Conservation (phyloP, 192 early-diverging fungal species). For the Mortierella claussenii region DNA sequence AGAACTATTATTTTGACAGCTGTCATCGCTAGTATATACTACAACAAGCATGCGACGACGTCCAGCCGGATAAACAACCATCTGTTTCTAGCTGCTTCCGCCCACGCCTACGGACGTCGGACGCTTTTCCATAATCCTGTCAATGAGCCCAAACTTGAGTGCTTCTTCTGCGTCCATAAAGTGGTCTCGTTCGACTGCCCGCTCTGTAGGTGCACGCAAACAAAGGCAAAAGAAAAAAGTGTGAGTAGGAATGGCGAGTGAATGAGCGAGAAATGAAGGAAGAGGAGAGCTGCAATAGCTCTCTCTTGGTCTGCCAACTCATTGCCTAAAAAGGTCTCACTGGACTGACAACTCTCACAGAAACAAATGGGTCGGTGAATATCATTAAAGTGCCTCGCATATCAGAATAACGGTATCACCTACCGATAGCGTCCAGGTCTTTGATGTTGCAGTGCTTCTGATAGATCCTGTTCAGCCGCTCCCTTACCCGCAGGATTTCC, state of each 20-base stretch:
- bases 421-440: conserved; percentile 83
- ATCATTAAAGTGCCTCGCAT: no score
- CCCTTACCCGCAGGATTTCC: conserved; percentile 90
- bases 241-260: neutral
- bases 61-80: neutral
- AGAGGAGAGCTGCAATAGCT: no score
- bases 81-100: neutral
- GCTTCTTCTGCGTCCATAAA: conserved; percentile 95
- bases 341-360: no score
- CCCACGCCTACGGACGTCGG: conserved; percentile 20
- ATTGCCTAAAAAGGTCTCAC: no score
- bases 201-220: conserved; percentile 62
- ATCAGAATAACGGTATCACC: no score
- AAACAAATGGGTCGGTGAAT: no score
- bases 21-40: neutral
- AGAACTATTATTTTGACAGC: neutral
- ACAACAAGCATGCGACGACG: neutral
- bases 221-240: neutral
- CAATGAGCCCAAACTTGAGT: conserved; percentile 91
- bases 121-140: conserved; percentile 85
- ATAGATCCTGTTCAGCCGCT: conserved; percentile 88
- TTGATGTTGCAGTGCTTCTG: conserved; percentile 85
- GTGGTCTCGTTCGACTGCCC: conserved; percentile 92
- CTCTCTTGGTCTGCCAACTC: no score
- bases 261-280: neutral